A percentile compares a stretch with the other conserved stretches of the same genome.
These are phyloP conservation scores for Boletus coccyginus DNA, from an alignment of 768 basidiomycete genomes.

Conservation along the genomic window DNA sequence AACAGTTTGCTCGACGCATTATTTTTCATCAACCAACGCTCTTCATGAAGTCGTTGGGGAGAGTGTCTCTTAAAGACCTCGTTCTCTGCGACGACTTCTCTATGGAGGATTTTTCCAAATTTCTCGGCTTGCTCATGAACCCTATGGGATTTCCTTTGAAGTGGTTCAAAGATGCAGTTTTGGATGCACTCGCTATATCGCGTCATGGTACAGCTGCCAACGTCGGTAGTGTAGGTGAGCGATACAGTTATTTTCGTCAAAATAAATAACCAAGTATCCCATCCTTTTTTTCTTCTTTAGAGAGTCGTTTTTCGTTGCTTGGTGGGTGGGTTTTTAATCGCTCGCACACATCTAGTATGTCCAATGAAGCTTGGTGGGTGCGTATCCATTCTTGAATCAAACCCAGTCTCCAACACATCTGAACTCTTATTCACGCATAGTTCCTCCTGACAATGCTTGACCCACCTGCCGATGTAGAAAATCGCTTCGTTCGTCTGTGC, in stretches of 20 bases:
- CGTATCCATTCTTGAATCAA: constrained; percentile 1
- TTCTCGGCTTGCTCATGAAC: constrained; percentile 1
- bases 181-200: constrained; percentile 19
- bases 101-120: constrained; percentile 16
- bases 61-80: constrained; percentile 32
- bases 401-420: neutral
- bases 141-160: constrained; percentile 14
- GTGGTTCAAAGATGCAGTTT: constrained; percentile 27
- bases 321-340: constrained; percentile 32
- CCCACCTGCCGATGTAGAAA: constrained; percentile 21
- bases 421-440: neutral
- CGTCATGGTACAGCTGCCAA: constrained; percentile 7
- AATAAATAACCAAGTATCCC: neutral
- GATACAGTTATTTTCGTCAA: neutral
- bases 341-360: constrained; percentile 12
- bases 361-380: constrained; percentile 34
- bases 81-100: constrained; percentile 31
- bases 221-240: constrained; percentile 4
- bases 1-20: constrained; percentile 28
- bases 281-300: neutral
- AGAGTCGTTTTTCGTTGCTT: constrained; percentile 21
- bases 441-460: neutral
- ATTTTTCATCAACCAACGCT: constrained; percentile 28
- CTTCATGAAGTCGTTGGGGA: constrained; percentile 25
- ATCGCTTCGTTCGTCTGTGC: constrained; percentile 31